Percentiles rank a stretch among this genome's conserved stretches.
Conservation (phyloP, 345 rosid genomes). For the Bruguiera sexangula region DNA sequence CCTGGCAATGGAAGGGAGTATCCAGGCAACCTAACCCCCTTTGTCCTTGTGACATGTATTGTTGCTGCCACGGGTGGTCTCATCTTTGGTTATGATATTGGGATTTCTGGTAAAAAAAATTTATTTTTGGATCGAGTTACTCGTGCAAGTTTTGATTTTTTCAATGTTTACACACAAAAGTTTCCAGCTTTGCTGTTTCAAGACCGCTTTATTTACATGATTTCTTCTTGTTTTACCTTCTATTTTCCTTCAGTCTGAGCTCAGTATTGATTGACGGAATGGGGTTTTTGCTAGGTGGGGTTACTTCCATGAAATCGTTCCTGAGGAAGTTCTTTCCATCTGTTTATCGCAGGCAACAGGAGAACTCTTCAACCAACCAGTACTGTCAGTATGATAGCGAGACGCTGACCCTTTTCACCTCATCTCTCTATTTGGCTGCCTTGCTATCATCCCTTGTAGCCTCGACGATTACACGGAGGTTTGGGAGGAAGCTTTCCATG, state of each 20-base stretch:
- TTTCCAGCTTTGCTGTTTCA: no score
- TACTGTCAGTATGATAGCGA: slow-evolving; percentile 77
- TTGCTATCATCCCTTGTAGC: slow-evolving; percentile 77
- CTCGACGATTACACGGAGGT: slow-evolving; percentile 60
- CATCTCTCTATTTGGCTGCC: slow-evolving; percentile 90
- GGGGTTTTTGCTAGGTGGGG: slow-evolving; percentile 58
- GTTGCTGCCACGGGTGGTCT: slow-evolving; percentile 99
- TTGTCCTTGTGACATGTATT: slow-evolving; percentile 73
- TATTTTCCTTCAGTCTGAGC: no score
- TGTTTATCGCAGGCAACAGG: slow-evolving; percentile 54
- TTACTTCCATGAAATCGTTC: slow-evolving; percentile 78
- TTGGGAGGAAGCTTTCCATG: slow-evolving; percentile 42
- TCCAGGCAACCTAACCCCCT: slow-evolving; percentile 86
- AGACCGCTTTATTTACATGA: no score
- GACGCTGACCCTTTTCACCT: slow-evolving; percentile 81
- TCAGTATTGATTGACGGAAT: background rate
- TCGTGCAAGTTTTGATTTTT: background rate
- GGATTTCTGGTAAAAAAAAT: slow-evolving; percentile 66
- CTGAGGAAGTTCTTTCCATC: slow-evolving; percentile 65
- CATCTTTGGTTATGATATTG: slow-evolving; percentile 94
- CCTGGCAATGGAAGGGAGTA: slow-evolving; percentile 50
- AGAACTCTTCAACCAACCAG: slow-evolving; percentile 45
- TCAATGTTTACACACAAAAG: no score
- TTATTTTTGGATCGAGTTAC: background rate
- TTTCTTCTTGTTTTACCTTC: no score